These are phyloP conservation scores for Trichoderma reesei DNA, from an alignment of 495 filamentous ascomycete genomes.

Conservation along the genomic window DNA sequence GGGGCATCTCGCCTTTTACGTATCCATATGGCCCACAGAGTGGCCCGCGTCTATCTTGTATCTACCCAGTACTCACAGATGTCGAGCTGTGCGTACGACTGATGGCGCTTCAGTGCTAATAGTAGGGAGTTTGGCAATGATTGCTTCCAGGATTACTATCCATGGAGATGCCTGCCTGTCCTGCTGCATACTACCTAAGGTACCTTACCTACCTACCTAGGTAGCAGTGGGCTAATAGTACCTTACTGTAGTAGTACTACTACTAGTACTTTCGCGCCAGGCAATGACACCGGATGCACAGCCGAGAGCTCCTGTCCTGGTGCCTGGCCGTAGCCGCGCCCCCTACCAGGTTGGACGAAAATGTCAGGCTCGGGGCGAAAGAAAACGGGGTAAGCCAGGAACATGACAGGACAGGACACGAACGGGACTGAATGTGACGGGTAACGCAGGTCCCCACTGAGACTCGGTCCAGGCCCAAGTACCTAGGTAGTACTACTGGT, in stretches of 20 bases:
- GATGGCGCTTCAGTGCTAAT: background rate
- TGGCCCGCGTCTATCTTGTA: background rate
- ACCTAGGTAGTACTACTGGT: no score
- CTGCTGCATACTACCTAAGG: no score
- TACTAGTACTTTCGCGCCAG: background rate
- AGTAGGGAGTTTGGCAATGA: background rate
- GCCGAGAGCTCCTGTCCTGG: background rate
- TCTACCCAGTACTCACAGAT: background rate
- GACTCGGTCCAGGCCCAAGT: background rate
- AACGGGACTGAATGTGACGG: background rate
- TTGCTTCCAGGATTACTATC: background rate
- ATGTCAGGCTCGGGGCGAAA: background rate
- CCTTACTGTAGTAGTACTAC: background rate
- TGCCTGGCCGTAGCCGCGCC: background rate
- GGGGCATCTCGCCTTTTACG: conserved; percentile 1
- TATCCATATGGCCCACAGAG: background rate
- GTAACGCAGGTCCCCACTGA: background rate
- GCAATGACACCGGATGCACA: background rate
- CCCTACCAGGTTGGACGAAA: background rate
- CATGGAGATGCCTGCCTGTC: no score
- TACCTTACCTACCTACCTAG: no score
- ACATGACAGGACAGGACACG: no score
- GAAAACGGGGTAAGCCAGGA: background rate
- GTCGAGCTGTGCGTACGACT: background rate
- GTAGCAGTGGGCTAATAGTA: no score